These are phyloP conservation scores for Pyricularia sp. DNA, from an alignment of 2,329 filamentous ascomycete genomes.

Conservation along the genomic window DNA sequence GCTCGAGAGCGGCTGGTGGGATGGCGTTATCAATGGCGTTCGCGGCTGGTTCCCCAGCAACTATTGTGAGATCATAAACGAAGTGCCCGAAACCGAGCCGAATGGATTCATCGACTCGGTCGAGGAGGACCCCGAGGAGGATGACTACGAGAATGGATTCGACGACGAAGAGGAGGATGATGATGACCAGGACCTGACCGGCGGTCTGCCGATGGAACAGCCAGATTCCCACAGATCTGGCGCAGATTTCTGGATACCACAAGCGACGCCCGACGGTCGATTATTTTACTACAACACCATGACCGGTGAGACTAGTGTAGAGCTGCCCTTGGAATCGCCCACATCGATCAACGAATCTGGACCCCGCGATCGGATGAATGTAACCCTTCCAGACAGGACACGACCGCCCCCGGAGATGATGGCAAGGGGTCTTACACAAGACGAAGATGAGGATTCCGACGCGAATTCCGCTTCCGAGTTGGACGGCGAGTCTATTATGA, in stretches of 20 bases:
- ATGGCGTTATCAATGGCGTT: conserved; percentile 93
- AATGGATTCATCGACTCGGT: conserved; percentile 44
- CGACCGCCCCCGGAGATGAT: conserved; percentile 86
- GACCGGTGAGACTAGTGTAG: conserved; percentile 90
- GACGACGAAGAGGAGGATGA: conserved; percentile 59
- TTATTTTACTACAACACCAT: conserved; percentile 98
- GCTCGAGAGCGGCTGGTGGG: conserved; percentile 98
- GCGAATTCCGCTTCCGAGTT: conserved; percentile 74
- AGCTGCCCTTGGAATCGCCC: conserved; percentile 87
- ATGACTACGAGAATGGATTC: conserved; percentile 56
- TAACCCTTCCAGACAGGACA: conserved; percentile 81
- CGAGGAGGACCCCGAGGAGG: conserved; percentile 58
- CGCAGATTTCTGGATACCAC: conserved; percentile 96
- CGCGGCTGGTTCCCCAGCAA: conserved; percentile 99
- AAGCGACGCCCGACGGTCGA: conserved; percentile 86
- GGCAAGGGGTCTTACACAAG: conserved; percentile 69
- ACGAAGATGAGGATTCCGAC: conserved; percentile 86
- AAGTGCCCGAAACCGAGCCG: conserved; percentile 53
- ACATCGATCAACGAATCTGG: conserved; percentile 71
- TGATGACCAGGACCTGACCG: conserved; percentile 29
- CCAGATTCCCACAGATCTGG: conserved; percentile 58
- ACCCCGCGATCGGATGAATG: conserved; percentile 79
- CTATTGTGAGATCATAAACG: conserved; percentile 86
- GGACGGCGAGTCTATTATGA: conserved; percentile 66
- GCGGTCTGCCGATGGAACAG: conserved; percentile 58